Evolutionary conservation across 306 rosid species (phyloP).

Genomic region (Castanea sativa): DNA sequence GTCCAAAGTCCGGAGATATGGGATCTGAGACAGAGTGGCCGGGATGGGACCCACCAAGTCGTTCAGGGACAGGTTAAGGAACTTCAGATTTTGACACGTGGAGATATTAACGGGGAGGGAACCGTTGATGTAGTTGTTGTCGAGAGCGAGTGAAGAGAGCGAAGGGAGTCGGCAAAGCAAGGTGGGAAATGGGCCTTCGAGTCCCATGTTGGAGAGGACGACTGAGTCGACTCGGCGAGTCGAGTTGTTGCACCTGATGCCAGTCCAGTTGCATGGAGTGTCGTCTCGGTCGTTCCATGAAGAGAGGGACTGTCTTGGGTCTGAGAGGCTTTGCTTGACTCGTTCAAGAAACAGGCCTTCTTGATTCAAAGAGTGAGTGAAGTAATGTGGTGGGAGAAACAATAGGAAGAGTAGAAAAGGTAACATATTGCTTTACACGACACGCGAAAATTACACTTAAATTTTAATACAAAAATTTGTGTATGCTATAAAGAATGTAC

Average conservation of each 20-base stretch:
- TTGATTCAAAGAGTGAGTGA: conserved; percentile 50
- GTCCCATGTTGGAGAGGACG: conserved; percentile 22
- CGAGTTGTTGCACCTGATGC: conserved; percentile 35
- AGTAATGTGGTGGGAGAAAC: not conserved
- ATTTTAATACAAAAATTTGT: too few species aligned
- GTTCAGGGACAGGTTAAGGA: conserved; percentile 52
- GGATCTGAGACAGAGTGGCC: conserved; percentile 29
- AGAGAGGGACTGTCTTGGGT: conserved; percentile 39
- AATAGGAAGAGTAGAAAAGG: conserved; percentile 11
- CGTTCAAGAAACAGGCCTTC: conserved; percentile 61
- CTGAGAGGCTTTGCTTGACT: conserved; percentile 47
- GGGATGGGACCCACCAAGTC: conserved; percentile 56
- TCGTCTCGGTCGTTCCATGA: conserved; percentile 51
- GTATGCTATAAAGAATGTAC: too few species aligned
- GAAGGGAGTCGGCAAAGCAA: conserved; percentile 59
- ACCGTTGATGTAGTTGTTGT: conserved; percentile 34
- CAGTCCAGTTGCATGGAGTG: conserved; percentile 64
- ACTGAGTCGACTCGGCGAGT: conserved; percentile 37
- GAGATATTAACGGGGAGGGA: conserved; percentile 34
- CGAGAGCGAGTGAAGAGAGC: conserved; percentile 48
- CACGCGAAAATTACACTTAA: too few species aligned
- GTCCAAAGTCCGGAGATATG: conserved; percentile 38
- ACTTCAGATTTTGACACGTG: conserved; percentile 35
- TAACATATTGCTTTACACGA: not conserved
- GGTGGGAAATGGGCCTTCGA: conserved; percentile 50